Evolutionary conservation across 805 yeast species (phyloP).

Genomic region (Metschnikowia sp.): DNA sequence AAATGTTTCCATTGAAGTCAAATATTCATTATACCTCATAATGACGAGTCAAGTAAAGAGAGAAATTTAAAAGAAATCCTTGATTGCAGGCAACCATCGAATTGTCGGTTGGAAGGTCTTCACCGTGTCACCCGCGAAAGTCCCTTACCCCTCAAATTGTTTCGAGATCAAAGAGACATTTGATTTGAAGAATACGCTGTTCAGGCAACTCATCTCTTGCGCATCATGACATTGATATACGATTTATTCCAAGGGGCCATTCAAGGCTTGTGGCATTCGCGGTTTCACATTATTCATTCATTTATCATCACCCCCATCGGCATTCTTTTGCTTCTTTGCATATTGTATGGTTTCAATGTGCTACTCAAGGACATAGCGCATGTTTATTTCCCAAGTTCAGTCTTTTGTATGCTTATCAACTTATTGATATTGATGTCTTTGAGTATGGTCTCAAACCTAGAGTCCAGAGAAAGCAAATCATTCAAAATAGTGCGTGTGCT

Average conservation of each 20-base stretch:
- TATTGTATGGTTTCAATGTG: conserved; percentile 53
- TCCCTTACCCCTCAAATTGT: too few relatives aligned
- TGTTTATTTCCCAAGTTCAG: conserved; percentile 66
- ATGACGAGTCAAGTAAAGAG: too few relatives aligned
- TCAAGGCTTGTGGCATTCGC: conserved; percentile 33
- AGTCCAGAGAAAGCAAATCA: neutral
- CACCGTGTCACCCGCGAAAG: too few relatives aligned
- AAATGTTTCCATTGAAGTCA: too few relatives aligned
- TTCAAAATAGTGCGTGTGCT: conserved; percentile 14
- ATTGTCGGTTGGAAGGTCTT: too few relatives aligned
- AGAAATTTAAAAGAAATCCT: too few relatives aligned
- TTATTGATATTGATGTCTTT: conserved; percentile 43
- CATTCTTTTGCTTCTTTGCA: conserved; percentile 38
- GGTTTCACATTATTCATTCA: conserved; percentile 27
- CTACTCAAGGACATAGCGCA: conserved; percentile 41
- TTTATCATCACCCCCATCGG: conserved; percentile 51
- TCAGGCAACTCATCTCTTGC: neutral
- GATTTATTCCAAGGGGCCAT: conserved; percentile 20
- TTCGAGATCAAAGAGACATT: neutral
- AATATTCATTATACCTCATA: too few relatives aligned
- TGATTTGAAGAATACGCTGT: neutral
- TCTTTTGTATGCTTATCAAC: conserved; percentile 62
- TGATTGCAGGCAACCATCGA: too few relatives aligned
- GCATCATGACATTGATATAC: neutral
- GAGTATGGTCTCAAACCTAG: conserved; percentile 19